Conservation (phyloP, 306 rosid species). For the Fragaria nilgerrensis region DNA sequence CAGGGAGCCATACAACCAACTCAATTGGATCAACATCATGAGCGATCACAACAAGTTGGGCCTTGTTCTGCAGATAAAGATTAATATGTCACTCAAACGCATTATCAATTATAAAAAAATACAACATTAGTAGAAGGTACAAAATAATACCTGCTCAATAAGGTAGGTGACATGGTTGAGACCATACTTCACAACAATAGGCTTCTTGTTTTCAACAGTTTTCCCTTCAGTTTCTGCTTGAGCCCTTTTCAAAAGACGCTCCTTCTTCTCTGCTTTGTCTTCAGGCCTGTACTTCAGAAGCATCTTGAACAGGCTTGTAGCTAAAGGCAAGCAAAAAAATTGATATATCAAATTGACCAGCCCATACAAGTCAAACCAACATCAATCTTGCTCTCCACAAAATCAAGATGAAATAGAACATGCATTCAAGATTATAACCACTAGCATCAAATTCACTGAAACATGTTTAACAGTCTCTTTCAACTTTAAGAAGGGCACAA, state of each 20-base stretch:
- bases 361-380: background rate
- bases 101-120: background rate
- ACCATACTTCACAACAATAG: constrained; percentile 69
- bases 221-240: constrained; percentile 72
- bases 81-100: background rate
- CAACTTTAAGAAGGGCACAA: background rate
- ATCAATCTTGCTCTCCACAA: background rate
- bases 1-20: constrained; percentile 86
- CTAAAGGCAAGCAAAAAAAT: constrained; percentile 22
- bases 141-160: constrained; percentile 56
- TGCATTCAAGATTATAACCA: background rate
- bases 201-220: constrained; percentile 56
- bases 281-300: constrained; percentile 79
- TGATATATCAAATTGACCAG: background rate
- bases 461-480: background rate
- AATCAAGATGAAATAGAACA: no score
- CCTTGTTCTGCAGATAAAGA: constrained; percentile 54
- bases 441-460: background rate
- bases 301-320: constrained; percentile 67
- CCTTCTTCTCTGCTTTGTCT: constrained; percentile 73
- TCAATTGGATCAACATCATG: constrained; percentile 84
- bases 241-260: constrained; percentile 65
- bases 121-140: background rate
- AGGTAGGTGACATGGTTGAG: constrained; percentile 79
- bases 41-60: constrained; percentile 81